Evolutionary conservation across 257 asterid species (phyloP).

Genomic region (Fraxinus pennsylvanica): DNA sequence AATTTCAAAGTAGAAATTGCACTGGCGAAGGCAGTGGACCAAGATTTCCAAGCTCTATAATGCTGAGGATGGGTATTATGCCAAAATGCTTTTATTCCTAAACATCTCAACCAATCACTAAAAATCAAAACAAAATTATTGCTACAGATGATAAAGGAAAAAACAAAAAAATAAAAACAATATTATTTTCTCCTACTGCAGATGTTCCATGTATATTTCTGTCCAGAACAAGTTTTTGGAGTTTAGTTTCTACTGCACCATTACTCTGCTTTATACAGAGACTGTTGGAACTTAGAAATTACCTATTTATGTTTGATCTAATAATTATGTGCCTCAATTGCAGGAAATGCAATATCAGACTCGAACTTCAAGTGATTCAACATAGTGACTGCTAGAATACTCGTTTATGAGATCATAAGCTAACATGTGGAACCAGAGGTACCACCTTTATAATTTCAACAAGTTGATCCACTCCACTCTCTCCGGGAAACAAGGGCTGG

Average conservation of each 20-base stretch:
- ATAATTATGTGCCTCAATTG: neutral
- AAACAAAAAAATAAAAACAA: neutral
- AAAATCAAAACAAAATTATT: slow-evolving; percentile 3
- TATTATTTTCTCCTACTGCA: neutral
- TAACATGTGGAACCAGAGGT: slow-evolving; percentile 18
- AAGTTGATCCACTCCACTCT: slow-evolving; percentile 88
- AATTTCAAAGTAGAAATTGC: slow-evolving; percentile 3
- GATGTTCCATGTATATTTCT: neutral
- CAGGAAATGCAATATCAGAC: slow-evolving; percentile 10
- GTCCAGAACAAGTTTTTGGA: neutral
- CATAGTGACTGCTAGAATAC: slow-evolving; percentile 17
- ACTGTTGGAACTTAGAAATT: neutral
- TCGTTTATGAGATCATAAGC: neutral
- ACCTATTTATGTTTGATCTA: neutral
- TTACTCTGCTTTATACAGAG: neutral
- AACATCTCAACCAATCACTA: neutral
- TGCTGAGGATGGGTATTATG: neutral
- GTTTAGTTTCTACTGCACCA: neutral
- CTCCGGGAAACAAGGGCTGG: slow-evolving; percentile 97
- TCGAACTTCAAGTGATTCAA: slow-evolving; percentile 6
- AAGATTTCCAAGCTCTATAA: slow-evolving; percentile 3
- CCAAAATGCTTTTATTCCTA: neutral
- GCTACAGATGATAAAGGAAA: neutral
- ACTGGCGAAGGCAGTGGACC: neutral
- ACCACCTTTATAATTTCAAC: slow-evolving; percentile 92